These are phyloP conservation scores for Phytophthora lateralis DNA, from an alignment of 352 stramenopile genomes.

Conservation along the genomic window DNA sequence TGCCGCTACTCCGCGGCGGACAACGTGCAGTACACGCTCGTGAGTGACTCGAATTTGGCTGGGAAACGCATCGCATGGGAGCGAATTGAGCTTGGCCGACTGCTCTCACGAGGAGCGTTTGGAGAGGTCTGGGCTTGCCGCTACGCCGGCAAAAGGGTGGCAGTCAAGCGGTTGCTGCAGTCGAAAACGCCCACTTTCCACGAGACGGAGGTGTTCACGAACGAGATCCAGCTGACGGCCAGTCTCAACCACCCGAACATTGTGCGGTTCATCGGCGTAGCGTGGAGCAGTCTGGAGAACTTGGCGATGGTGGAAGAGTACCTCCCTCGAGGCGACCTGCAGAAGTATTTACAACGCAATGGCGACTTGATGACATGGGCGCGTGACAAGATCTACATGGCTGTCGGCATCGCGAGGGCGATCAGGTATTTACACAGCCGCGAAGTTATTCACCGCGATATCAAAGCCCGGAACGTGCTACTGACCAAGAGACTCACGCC, in stretches of 20 bases:
- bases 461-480: constrained; percentile 83
- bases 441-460: constrained; percentile 73
- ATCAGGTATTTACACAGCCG: constrained; percentile 47
- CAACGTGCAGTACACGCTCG: constrained; percentile 39
- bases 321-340: constrained; percentile 51
- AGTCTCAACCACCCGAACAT: constrained; percentile 53
- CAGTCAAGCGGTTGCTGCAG: constrained; percentile 58
- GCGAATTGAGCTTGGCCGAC: constrained; percentile 42
- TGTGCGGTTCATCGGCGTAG: constrained; percentile 52
- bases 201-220: constrained; percentile 49
- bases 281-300: constrained; percentile 53
- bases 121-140: constrained; percentile 61
- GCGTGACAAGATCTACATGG: constrained; percentile 45
- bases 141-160: constrained; percentile 44
- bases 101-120: constrained; percentile 51
- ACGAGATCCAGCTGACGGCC: constrained; percentile 56
- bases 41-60: constrained; percentile 42
- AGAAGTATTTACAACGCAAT: constrained; percentile 42
- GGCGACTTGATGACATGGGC: constrained; percentile 39
- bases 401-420: constrained; percentile 39
- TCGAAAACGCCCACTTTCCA: constrained; percentile 42
- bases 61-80: constrained; percentile 46
- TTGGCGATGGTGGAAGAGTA: constrained; percentile 64
- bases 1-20: constrained; percentile 29
- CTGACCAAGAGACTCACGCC: constrained; percentile 46